These are phyloP conservation scores for Hypericum perforatum DNA, from an alignment of 345 rosid genomes.

Conservation along the genomic window DNA sequence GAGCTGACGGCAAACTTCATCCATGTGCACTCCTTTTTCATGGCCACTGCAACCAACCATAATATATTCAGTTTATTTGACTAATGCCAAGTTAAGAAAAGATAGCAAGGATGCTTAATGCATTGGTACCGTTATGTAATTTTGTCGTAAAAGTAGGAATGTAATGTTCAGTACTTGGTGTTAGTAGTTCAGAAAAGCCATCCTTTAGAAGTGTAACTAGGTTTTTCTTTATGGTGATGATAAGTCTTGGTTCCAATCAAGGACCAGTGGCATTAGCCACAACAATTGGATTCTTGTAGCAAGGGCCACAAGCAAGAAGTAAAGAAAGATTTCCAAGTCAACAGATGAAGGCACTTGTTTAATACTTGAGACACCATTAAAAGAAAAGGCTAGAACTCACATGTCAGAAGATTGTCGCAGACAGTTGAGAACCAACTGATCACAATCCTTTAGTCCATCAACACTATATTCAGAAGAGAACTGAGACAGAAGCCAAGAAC, in stretches of 20 bases:
- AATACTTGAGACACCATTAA: background rate
- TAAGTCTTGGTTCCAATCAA: too few species aligned
- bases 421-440: constrained; percentile 66
- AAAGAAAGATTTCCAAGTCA: background rate
- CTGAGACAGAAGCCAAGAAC: constrained; percentile 19
- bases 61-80: background rate
- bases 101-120: background rate
- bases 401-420: constrained; percentile 62
- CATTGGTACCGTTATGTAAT: background rate
- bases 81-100: background rate
- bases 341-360: too few species aligned
- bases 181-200: too few species aligned
- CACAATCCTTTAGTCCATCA: constrained; percentile 59
- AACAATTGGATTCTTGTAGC: background rate
- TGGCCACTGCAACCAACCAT: constrained; percentile 39
- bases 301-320: background rate
- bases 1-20: constrained; percentile 64
- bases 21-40: constrained; percentile 70
- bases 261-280: too few species aligned
- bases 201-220: too few species aligned
- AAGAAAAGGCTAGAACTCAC: constrained; percentile 30
- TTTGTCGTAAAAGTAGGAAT: too few species aligned
- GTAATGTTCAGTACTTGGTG: too few species aligned
- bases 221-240: too few species aligned
- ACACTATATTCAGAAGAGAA: constrained; percentile 32